Evolutionary conservation across 371 early-diverging fungal species (phyloP).

Genomic region (Mucor piriformis): DNA sequence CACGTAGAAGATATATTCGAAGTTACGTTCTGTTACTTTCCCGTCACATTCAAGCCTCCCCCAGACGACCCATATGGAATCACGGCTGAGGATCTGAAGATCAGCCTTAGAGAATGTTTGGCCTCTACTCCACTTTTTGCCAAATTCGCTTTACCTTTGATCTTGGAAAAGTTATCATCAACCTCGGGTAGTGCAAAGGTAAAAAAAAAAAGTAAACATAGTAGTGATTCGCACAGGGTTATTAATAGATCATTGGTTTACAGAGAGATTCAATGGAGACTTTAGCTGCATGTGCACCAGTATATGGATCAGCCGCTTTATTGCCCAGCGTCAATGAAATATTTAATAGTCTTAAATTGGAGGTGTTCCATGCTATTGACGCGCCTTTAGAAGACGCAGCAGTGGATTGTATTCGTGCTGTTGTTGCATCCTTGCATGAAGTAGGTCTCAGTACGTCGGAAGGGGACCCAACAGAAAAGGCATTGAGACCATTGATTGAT

Average conservation of each 20-base stretch:
- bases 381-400: constrained; percentile 66
- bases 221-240: too few species aligned
- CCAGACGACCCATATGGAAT: constrained; percentile 94
- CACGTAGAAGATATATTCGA: constrained; percentile 93
- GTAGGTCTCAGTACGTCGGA: constrained; percentile 26
- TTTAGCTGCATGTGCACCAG: constrained; percentile 75
- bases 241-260: background rate
- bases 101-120: constrained; percentile 69
- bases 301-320: constrained; percentile 70
- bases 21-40: constrained; percentile 96
- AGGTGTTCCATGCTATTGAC: constrained; percentile 73
- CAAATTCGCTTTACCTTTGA: constrained; percentile 79
- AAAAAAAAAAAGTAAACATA: background rate
- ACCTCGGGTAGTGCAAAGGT: constrained; percentile 89
- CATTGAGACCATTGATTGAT: constrained; percentile 63
- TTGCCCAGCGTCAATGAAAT: constrained; percentile 66
- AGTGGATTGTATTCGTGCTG: constrained; percentile 57
- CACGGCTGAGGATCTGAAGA: constrained; percentile 88
- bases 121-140: constrained; percentile 77
- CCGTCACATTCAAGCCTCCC: constrained; percentile 96
- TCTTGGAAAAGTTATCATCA: constrained; percentile 89
- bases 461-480: constrained; percentile 59
- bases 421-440: constrained; percentile 60
- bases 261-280: constrained; percentile 89
- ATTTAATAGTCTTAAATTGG: constrained; percentile 70